phyloP scores from a whole-genome alignment of 2,329 filamentous ascomycete species.

The Alternaria novae-zelandiae region DNA sequence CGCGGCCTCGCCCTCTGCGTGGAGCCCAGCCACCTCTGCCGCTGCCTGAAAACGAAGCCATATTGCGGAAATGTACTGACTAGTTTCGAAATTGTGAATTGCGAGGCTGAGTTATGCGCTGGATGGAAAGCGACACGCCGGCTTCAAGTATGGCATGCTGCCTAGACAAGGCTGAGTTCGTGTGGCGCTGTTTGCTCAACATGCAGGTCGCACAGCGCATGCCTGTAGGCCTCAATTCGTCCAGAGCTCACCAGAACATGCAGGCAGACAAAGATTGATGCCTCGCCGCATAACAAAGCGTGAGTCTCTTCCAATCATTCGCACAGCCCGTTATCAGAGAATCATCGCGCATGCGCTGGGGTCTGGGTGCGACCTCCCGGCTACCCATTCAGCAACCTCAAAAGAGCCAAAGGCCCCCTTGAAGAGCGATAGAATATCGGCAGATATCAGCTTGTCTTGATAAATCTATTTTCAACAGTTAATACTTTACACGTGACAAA shows the following conservation, averaged over 20 bases:
- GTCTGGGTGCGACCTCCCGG: conserved; percentile 6
- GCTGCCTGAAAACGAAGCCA: conserved; percentile 5
- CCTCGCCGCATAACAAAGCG: conserved; percentile 18
- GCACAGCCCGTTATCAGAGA: conserved; percentile 22
- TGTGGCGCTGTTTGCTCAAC: conserved; percentile 26
- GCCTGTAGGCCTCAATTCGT: conserved; percentile 21
- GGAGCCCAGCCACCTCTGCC: conserved; percentile 33
- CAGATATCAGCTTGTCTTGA: not conserved
- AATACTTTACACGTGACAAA: not conserved
- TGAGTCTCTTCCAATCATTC: conserved; percentile 33
- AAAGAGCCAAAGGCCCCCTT: not conserved
- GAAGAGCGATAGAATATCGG: not conserved
- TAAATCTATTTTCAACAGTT: not conserved
- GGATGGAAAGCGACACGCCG: not conserved
- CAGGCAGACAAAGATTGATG: conserved; percentile 19
- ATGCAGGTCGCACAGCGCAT: conserved; percentile 25
- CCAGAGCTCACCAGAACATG: conserved; percentile 16
- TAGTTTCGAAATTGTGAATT: not conserved
- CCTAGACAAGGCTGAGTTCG: conserved; percentile 35
- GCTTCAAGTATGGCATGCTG: conserved; percentile 16
- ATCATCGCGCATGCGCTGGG: conserved; percentile 10
- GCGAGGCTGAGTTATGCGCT: not conserved
- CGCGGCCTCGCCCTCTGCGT: conserved; percentile 22
- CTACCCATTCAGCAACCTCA: not conserved
- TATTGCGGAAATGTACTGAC: not conserved